Conservation (phyloP, 805 yeast genomes). For the Pichia cabralensis region DNA sequence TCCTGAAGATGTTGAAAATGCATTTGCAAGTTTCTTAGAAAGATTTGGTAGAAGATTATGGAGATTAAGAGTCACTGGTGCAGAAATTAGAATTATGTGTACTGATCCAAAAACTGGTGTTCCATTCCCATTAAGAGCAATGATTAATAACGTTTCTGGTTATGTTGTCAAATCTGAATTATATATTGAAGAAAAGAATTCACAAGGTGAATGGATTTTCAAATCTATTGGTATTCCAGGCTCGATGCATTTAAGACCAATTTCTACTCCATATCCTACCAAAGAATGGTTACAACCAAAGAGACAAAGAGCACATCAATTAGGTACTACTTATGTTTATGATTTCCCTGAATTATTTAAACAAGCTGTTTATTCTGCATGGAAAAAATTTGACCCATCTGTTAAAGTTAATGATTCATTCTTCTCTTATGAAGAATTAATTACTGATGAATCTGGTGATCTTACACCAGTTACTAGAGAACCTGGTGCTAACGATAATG, state of each 20-base stretch:
- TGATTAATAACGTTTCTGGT: slow-evolving; percentile 93
- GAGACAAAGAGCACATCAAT: slow-evolving; percentile 94
- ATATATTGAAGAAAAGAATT: slow-evolving; percentile 88
- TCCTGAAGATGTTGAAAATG: slow-evolving; percentile 94
- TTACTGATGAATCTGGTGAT: slow-evolving; percentile 69
- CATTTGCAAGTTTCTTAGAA: slow-evolving; percentile 95
- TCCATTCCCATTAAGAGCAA: slow-evolving; percentile 93
- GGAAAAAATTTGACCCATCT: slow-evolving; percentile 59
- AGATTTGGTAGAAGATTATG: slow-evolving; percentile 95
- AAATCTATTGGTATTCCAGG: slow-evolving; percentile 93
- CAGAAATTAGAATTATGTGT: slow-evolving; percentile 94
- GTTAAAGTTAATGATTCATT: slow-evolving; percentile 64
- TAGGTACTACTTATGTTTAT: slow-evolving; percentile 97
- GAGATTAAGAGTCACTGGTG: slow-evolving; percentile 94
- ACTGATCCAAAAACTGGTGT: slow-evolving; percentile 79
- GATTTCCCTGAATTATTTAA: slow-evolving; percentile 99
- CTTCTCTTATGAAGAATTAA: slow-evolving; percentile 73
- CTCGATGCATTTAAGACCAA: slow-evolving; percentile 92
- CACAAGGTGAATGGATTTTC: slow-evolving; percentile 94
- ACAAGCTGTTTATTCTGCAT: slow-evolving; percentile 76
- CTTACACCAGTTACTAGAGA: slow-evolving; percentile 88
- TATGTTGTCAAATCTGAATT: slow-evolving; percentile 93
- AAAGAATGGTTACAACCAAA: slow-evolving; percentile 98
- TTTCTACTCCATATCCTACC: slow-evolving; percentile 93
- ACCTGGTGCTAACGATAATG: slow-evolving; percentile 90